Evolutionary conservation across 768 basidiomycete species (phyloP).

Genomic region (Podaxis mareebaensis): DNA sequence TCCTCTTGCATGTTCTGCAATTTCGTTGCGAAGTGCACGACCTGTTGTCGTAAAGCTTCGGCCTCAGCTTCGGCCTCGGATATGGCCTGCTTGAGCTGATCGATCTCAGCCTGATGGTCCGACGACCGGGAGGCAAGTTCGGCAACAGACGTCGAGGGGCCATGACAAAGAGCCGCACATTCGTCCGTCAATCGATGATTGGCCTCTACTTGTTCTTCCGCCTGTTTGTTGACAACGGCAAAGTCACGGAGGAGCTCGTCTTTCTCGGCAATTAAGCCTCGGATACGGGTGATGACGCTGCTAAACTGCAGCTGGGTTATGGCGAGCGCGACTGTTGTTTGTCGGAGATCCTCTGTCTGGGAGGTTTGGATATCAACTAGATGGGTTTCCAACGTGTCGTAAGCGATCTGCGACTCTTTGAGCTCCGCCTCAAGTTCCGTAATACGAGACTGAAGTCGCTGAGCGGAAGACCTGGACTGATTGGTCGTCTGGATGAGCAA

Average conservation of each 20-base stretch:
- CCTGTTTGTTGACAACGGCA: background rate
- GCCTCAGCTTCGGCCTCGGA: background rate
- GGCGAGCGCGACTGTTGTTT: constrained; percentile 5
- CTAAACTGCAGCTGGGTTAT: constrained; percentile 14
- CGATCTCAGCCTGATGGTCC: constrained; percentile 21
- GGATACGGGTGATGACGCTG: constrained; percentile 1
- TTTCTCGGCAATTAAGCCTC: constrained; percentile 4
- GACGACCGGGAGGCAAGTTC: constrained; percentile 20
- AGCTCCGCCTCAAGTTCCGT: constrained; percentile 1
- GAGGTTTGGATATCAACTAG: constrained; percentile 1
- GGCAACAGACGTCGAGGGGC: constrained; percentile 17
- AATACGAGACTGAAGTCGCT: background rate
- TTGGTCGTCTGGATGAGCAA: constrained; percentile 37
- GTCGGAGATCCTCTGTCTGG: background rate
- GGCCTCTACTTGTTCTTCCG: background rate
- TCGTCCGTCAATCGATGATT: background rate
- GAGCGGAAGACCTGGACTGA: constrained; percentile 13
- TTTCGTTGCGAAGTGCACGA: constrained; percentile 7
- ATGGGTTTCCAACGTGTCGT: constrained; percentile 3
- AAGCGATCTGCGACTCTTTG: background rate
- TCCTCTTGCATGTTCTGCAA: constrained; percentile 14
- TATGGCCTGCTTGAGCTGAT: constrained; percentile 20
- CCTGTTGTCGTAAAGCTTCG: background rate
- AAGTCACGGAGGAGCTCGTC: constrained; percentile 4
- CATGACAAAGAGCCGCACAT: constrained; percentile 13